These are phyloP conservation scores for Penicillium antarcticum DNA, from an alignment of 495 filamentous ascomycete genomes.

Conservation along the genomic window DNA sequence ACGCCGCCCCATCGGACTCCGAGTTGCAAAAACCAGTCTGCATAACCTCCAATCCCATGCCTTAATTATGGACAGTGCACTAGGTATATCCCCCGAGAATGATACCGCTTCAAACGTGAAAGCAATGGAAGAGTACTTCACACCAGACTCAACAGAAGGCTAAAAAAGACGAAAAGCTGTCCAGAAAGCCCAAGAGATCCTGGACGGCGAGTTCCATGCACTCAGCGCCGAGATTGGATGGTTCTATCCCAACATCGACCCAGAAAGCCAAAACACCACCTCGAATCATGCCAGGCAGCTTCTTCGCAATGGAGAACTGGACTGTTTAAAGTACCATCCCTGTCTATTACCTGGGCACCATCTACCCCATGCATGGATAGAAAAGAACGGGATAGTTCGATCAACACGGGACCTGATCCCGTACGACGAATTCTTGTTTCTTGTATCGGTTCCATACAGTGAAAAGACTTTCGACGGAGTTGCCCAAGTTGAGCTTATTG, in stretches of 20 bases:
- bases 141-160: not conserved
- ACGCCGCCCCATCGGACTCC: constrained; percentile 23
- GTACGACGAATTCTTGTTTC: not conserved
- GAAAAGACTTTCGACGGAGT: not conserved
- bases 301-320: not conserved
- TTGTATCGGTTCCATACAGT: not conserved
- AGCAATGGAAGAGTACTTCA: constrained; percentile 1
- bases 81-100: not conserved
- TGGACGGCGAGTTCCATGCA: constrained; percentile 10
- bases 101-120: not conserved
- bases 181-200: not conserved
- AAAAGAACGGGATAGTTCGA: not conserved
- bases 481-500: not conserved
- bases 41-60: constrained; percentile 3
- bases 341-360: constrained; percentile 10
- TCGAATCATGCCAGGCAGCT: constrained; percentile 3
- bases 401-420: constrained; percentile 5
- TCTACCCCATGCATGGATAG: constrained; percentile 9
- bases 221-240: constrained; percentile 5
- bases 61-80: constrained; percentile 4
- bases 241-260: constrained; percentile 7
- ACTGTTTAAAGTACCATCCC: constrained; percentile 4
- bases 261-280: not conserved
- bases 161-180: not conserved
- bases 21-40: constrained; percentile 7